Evolutionary conservation across 2,329 filamentous ascomycete species (phyloP).

Genomic region (Alternaria gaisen): DNA sequence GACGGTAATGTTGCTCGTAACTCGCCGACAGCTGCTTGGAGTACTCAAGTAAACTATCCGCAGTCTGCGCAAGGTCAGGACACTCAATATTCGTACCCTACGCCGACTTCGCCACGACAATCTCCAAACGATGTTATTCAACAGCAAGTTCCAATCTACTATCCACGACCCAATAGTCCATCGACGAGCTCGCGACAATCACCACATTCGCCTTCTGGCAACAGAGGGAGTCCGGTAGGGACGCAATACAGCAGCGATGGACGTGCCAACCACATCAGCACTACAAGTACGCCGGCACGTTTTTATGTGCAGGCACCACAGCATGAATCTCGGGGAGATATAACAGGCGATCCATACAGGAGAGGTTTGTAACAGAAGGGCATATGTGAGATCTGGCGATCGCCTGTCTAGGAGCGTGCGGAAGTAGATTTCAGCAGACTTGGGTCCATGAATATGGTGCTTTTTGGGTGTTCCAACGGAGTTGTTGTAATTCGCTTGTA

Average conservation of each 20-base stretch:
- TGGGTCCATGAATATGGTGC: not conserved
- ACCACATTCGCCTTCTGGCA: slow-evolving; percentile 25
- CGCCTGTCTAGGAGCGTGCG: not conserved
- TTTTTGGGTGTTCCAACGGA: not conserved
- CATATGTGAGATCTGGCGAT: slow-evolving; percentile 5
- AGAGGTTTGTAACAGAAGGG: slow-evolving; percentile 17
- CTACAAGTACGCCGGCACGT: slow-evolving; percentile 44
- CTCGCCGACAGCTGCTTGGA: slow-evolving; percentile 32
- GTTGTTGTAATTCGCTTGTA: not conserved
- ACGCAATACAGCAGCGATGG: slow-evolving; percentile 30
- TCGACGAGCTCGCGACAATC: slow-evolving; percentile 23
- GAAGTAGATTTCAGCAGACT: not conserved
- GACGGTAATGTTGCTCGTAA: slow-evolving; percentile 20
- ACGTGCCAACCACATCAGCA: slow-evolving; percentile 22
- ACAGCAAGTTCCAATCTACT: slow-evolving; percentile 39
- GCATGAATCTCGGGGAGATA: slow-evolving; percentile 1
- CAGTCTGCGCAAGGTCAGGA: slow-evolving; percentile 28
- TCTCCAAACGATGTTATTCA: slow-evolving; percentile 18
- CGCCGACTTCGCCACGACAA: slow-evolving; percentile 30
- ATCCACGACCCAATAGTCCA: slow-evolving; percentile 36
- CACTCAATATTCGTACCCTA: slow-evolving; percentile 35
- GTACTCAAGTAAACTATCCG: slow-evolving; percentile 29
- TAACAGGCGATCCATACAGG: slow-evolving; percentile 11
- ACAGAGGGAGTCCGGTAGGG: slow-evolving; percentile 24
- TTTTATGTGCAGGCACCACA: slow-evolving; percentile 45